phyloP scores from a whole-genome alignment of 768 basidiomycete genomes.

The Boletus rubescentipes region DNA sequence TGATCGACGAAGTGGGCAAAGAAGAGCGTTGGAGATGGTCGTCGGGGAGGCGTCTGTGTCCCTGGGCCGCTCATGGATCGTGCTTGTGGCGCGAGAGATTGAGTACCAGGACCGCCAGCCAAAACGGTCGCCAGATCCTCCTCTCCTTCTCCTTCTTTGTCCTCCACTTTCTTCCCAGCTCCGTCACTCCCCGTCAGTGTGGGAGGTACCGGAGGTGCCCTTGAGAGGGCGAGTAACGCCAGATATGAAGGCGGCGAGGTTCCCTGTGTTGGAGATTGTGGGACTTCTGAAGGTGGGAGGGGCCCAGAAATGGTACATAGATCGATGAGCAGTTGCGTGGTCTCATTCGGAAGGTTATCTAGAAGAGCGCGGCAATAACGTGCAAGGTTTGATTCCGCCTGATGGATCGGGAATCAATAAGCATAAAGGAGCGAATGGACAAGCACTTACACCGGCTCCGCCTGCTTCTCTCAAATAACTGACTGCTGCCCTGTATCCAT shows the following conservation, averaged over 20 bases:
- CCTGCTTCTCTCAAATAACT: conserved; percentile 78
- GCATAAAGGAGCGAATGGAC: not conserved
- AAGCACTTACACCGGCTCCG: conserved; percentile 65
- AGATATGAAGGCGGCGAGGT: conserved; percentile 61
- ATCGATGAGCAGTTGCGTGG: conserved; percentile 89
- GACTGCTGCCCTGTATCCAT: conserved; percentile 69
- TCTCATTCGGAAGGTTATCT: conserved; percentile 78
- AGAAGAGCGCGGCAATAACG: conserved; percentile 89
- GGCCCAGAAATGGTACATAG: conserved; percentile 73
- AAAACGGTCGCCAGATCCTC: conserved; percentile 18
- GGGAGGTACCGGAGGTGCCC: conserved; percentile 45
- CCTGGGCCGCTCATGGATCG: conserved; percentile 8
- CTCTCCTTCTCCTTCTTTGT: conserved; percentile 11
- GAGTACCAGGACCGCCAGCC: conserved; percentile 29
- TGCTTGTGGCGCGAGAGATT: conserved; percentile 8
- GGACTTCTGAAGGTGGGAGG: conserved; percentile 35
- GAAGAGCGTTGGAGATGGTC: conserved; percentile 80
- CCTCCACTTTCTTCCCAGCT: conserved; percentile 19
- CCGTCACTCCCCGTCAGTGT: conserved; percentile 37
- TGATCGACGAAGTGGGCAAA: conserved; percentile 96
- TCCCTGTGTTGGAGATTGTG: conserved; percentile 22
- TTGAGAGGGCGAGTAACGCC: conserved; percentile 75
- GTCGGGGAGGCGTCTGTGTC: conserved; percentile 40
- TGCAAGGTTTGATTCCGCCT: conserved; percentile 86
- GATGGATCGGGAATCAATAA: not conserved